These are phyloP conservation scores for Diplogelasinospora grovesii DNA, from an alignment of 495 filamentous ascomycete genomes.

Conservation along the genomic window DNA sequence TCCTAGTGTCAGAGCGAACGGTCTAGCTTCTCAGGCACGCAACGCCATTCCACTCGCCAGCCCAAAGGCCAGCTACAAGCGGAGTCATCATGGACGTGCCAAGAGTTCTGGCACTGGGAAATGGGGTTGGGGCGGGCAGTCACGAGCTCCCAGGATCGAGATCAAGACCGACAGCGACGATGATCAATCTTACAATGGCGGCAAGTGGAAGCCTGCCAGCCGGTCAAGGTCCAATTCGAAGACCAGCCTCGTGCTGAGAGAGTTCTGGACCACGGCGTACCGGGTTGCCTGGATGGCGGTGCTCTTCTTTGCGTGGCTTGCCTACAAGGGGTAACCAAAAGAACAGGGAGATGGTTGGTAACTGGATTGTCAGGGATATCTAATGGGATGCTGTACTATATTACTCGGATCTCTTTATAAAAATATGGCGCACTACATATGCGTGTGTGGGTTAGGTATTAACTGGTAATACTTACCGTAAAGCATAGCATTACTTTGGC, in stretches of 20 bases:
- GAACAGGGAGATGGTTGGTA: no score
- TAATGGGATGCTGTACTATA: no score
- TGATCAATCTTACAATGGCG: slow-evolving; percentile 19
- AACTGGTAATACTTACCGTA: no score
- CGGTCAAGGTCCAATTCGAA: slow-evolving; percentile 14
- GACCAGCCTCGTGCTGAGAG: slow-evolving; percentile 23
- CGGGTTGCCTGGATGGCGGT: slow-evolving; percentile 41
- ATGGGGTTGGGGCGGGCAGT: slow-evolving; percentile 34
- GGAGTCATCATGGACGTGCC: slow-evolving; percentile 8
- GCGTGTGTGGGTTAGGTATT: no score
- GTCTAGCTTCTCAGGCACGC: slow-evolving; percentile 6
- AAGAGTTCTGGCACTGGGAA: slow-evolving; percentile 8
- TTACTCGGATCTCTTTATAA: no score
- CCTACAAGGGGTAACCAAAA: slow-evolving; percentile 26
- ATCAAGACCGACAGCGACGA: slow-evolving; percentile 33
- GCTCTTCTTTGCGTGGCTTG: slow-evolving; percentile 33
- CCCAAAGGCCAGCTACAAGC: slow-evolving; percentile 4
- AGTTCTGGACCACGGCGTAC: slow-evolving; percentile 42
- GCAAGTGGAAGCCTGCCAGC: slow-evolving; percentile 26
- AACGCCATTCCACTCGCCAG: slow-evolving; percentile 7
- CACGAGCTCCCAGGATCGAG: slow-evolving; percentile 35
- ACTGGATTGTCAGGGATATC: no score
- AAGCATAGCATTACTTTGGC: no score
- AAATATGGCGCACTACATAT: no score
- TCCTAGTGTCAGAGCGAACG: slow-evolving; percentile 9